Evolutionary conservation across 2,329 filamentous ascomycete species (phyloP).

Genomic region (Curvularia hawaiiensis): DNA sequence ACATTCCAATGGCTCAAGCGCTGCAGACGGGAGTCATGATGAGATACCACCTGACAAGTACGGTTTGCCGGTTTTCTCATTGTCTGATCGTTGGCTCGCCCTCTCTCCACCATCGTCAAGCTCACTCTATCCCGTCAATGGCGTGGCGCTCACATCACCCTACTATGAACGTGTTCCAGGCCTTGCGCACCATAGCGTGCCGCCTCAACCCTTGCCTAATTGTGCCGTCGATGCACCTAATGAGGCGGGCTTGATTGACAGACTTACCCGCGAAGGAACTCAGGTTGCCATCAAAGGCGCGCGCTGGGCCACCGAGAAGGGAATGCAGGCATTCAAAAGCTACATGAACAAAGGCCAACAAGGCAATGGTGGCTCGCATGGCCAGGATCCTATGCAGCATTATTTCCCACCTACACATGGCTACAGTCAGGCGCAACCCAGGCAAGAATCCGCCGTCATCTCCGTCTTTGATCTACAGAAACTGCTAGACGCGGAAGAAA

Average conservation of each 20-base stretch:
- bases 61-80: slow-evolving; percentile 69
- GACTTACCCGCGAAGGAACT: slow-evolving; percentile 77
- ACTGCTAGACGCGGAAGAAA: slow-evolving; percentile 55
- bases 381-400: slow-evolving; percentile 49
- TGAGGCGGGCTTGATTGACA: slow-evolving; percentile 73
- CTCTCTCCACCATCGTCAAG: slow-evolving; percentile 76
- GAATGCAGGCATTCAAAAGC: slow-evolving; percentile 76
- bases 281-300: slow-evolving; percentile 78
- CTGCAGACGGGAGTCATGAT: slow-evolving; percentile 44
- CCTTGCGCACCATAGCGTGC: slow-evolving; percentile 65
- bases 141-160: slow-evolving; percentile 60
- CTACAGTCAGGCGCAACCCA: slow-evolving; percentile 58
- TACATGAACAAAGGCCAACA: slow-evolving; percentile 68
- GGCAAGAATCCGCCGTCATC: slow-evolving; percentile 71
- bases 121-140: slow-evolving; percentile 71
- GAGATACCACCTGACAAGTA: slow-evolving; percentile 43
- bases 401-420: slow-evolving; percentile 81
- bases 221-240: slow-evolving; percentile 75
- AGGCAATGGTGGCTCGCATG: slow-evolving; percentile 27
- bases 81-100: slow-evolving; percentile 77
- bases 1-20: slow-evolving; percentile 44
- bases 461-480: slow-evolving; percentile 74
- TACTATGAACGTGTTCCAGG: slow-evolving; percentile 62
- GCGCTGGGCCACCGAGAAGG: slow-evolving; percentile 78
- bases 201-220: slow-evolving; percentile 69